phyloP scores from a whole-genome alignment of 1,284 basidiomycete species.

The Fomitiporia mediterranea region DNA sequence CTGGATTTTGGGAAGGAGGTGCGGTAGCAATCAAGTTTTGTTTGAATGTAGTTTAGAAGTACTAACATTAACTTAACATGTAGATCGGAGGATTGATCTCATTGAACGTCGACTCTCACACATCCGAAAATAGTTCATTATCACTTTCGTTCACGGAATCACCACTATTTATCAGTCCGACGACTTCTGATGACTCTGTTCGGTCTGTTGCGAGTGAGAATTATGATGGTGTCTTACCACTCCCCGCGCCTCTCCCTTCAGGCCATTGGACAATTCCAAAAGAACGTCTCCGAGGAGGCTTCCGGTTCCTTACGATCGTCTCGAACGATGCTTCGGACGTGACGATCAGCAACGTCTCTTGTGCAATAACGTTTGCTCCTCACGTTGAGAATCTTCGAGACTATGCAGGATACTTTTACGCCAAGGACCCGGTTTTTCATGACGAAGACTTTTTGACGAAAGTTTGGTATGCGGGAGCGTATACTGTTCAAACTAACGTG shows the following conservation, averaged over 20 bases:
- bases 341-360: constrained; percentile 47
- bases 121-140: constrained; percentile 30
- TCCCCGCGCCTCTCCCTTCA: constrained; percentile 30
- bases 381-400: constrained; percentile 46
- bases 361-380: constrained; percentile 52
- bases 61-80: background rate
- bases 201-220: constrained; percentile 35
- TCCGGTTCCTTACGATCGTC: constrained; percentile 50
- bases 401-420: constrained; percentile 54
- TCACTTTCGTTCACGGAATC: constrained; percentile 46
- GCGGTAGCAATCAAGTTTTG: constrained; percentile 4
- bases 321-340: constrained; percentile 35
- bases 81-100: constrained; percentile 45
- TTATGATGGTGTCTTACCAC: constrained; percentile 20
- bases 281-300: constrained; percentile 45
- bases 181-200: constrained; percentile 41
- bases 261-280: constrained; percentile 49
- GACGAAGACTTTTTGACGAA: constrained; percentile 51
- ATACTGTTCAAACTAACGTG: constrained; percentile 57
- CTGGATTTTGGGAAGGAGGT: constrained; percentile 45
- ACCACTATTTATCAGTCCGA: constrained; percentile 39
- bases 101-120: constrained; percentile 30
- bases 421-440: constrained; percentile 41
- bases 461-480: constrained; percentile 59
- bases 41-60: background rate